Base-by-base conservation (phyloP, 2,329 filamentous ascomycete species). In the Monilinia laxa region DNA sequence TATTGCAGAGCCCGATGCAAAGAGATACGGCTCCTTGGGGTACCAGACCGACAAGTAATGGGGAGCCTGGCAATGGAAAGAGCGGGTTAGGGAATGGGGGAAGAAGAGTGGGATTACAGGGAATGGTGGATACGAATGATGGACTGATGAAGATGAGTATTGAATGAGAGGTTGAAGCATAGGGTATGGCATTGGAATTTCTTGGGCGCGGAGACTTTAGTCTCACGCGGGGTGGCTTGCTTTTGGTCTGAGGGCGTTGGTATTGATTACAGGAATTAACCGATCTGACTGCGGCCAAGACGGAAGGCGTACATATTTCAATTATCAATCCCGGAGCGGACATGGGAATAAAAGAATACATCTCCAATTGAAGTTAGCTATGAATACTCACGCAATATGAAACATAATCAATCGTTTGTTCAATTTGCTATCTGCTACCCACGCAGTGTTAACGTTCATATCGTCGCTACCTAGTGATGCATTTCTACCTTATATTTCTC, bases 121-220 rank as follows among this genome's bases (percentile, higher is more conserved):
- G 93, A 1, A 97, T 98, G 93, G 90, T 87, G 23, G 94, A 97
- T 78, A 94, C 94, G n/a, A 92, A 92, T 76, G 94, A 97, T 77
- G 91, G 93, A 1, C 83, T 97, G 71, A 97, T 97, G 90, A 93
- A 94, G 74, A 95, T 98, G 91, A 97, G 91, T 78, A 97, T 97
- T 74, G 93, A 97, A 77, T 97, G 58, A 74, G 35, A 20, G 11
- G 9, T 25, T 23, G 31, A 12, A 16, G 47, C 28, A 49, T 38
- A 28, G 28, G 28, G 25, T 11, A 18, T 28, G 20, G 45, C 7
- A 7, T 51, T 25, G 3, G 20, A 51, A 60, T 20, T 31, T 11
- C 45, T 60, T 38, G 14, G 3, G 58, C 45, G 28, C 57, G 12
- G 20, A 38, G 10, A 51, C 38, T 49, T 49, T 51, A 14, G 28